phyloP scores from a whole-genome alignment of 139 green algal genomes.

The Axilococcus clingmanii region DNA sequence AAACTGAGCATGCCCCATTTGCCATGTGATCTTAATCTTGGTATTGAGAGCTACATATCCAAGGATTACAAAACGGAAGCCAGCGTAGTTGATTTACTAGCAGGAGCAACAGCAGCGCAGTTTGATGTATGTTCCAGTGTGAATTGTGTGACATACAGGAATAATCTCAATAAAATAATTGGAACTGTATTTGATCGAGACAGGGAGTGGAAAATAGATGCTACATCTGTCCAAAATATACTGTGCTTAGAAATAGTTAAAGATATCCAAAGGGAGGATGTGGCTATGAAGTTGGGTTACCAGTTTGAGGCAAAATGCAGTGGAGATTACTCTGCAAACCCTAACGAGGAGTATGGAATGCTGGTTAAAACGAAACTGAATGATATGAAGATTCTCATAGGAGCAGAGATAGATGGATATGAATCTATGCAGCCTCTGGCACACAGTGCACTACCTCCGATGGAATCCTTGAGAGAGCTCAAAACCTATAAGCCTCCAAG shows the following conservation, averaged over 20 bases:
- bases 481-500: slow-evolving; percentile 16
- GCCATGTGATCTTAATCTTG: slow-evolving; percentile 1
- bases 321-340: slow-evolving; percentile 2
- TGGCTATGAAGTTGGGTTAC: slow-evolving; percentile 7
- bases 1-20: neutral
- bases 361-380: slow-evolving; percentile 7
- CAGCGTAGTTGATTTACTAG: neutral
- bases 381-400: slow-evolving; percentile 5
- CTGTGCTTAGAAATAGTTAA: slow-evolving; percentile 27
- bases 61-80: neutral
- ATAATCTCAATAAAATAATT: slow-evolving; percentile 27
- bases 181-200: neutral
- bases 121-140: no score
- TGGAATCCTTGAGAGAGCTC: slow-evolving; percentile 7
- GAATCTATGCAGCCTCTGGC: neutral
- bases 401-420: slow-evolving; percentile 20
- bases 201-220: slow-evolving; percentile 8
- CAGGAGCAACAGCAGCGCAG: neutral
- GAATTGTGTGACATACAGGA: slow-evolving; percentile 12
- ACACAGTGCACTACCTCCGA: neutral
- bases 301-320: slow-evolving; percentile 23
- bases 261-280: slow-evolving; percentile 5
- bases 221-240: neutral
- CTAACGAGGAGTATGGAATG: slow-evolving; percentile 5
- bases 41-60: neutral